Base-by-base conservation (phyloP, 108 stramenopile species). In the Chaetoceros tenuissimus region DNA sequence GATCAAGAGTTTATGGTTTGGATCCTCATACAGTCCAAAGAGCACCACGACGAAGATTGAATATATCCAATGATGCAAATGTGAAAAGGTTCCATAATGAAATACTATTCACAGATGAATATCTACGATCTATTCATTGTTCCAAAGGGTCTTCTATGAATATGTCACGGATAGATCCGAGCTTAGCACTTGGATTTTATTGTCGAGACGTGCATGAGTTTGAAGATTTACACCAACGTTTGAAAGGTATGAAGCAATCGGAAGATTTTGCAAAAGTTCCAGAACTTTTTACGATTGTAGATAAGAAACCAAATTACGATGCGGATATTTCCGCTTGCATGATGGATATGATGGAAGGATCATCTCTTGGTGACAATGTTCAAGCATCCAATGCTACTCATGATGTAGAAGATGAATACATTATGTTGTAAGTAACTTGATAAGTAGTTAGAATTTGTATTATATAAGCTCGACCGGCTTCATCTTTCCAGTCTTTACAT, bases 11-110 rank as follows among this genome's bases (percentile, higher is more conserved):
- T 54, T 74, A 84, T 44, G 93, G 93, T 1, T 62, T 90, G n/a
- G 93, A 94, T 73, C 93, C 93, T 16, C 93, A 94, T 60, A 82
- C 77, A 13, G 80, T 85, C 1, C 93, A 94, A 64, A 43, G 50
- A 20, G 86, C 86, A 23, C 85, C 89, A 7, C 48, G 68, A 26
- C 65, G 83, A 49, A 70, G 66, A 18, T 28, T n/a, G 31, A 27
- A 68, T 5, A 25, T 17, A 28, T 7, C 28, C 22, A 40, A 51
- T 17, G 58, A 47, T 17, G 2, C 48, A 44, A 28, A 0, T 40
- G 28, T 17, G 21, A 17, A 21, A 3, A 34, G 44, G 46, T 47
- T 48, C 23, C 46, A 48, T 48, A 66, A 67, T 53, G 49, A 55
- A 34, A 68, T 84, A 18, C 68, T 74, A 28, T 31, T 92, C 26